Conservation (phyloP, 75 land plant genomes). For the Pinus albicaulis region DNA sequence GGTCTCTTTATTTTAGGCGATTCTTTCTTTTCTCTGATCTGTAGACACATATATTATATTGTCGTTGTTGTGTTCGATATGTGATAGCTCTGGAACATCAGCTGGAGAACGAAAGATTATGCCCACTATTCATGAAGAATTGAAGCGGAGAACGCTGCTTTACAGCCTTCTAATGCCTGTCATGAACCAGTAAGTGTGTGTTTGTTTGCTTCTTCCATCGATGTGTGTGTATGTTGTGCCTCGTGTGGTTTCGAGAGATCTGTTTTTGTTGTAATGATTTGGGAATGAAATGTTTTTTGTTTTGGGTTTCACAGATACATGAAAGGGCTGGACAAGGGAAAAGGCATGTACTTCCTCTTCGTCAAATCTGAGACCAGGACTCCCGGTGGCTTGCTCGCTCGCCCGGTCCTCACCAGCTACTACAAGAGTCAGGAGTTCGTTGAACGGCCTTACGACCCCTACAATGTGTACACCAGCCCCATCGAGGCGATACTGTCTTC, state of each 20-base stretch:
- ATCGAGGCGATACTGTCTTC: constrained; percentile 63
- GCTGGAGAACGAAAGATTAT: constrained; percentile 86
- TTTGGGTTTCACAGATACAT: constrained; percentile 38
- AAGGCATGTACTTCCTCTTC: constrained; percentile 69
- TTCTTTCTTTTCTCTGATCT: too few relatives aligned
- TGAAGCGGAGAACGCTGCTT: constrained; percentile 47
- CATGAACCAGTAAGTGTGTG: constrained; percentile 64
- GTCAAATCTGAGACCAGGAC: constrained; percentile 74
- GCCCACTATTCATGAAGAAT: constrained; percentile 79
- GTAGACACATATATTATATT: too few relatives aligned
- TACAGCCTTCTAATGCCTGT: constrained; percentile 85
- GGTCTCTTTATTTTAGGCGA: too few relatives aligned
- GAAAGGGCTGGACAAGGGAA: constrained; percentile 73
- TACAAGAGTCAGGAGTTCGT: constrained; percentile 66
- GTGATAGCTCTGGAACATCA: constrained; percentile 80
- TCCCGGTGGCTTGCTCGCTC: constrained; percentile 65
- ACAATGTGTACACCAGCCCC: constrained; percentile 71
- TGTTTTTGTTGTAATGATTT: too few relatives aligned
- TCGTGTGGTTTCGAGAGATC: too few relatives aligned
- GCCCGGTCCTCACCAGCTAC: constrained; percentile 80
- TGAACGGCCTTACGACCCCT: constrained; percentile 51
- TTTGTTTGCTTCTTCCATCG: too few relatives aligned
- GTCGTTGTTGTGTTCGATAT: too few relatives aligned
- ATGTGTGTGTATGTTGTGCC: too few relatives aligned
- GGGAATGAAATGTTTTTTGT: too few relatives aligned